Base-by-base conservation (phyloP, 139 green algal genomes). In the Zygnema circumcarinatum region DNA sequence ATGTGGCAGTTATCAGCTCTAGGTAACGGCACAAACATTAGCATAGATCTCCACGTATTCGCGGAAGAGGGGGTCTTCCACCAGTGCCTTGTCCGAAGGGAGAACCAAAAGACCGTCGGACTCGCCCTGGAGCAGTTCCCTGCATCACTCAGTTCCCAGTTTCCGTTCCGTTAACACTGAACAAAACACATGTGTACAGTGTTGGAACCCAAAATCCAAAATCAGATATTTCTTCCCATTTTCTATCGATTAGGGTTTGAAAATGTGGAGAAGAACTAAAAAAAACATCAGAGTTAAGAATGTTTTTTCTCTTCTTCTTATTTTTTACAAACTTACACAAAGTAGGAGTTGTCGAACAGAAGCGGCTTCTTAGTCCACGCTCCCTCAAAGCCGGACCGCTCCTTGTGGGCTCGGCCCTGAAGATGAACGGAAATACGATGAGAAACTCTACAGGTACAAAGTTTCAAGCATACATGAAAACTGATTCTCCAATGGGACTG, bases 271-370 rank as follows among this genome's bases (percentile, higher is more conserved):
- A n/a, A n/a, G n/a, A n/a, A n/a, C n/a, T n/a, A n/a, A n/a, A n/a
- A n/a, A n/a, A n/a, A n/a, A n/a, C n/a, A n/a, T n/a, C n/a, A n/a
- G n/a, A n/a, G n/a, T n/a, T n/a, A n/a, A n/a, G n/a, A n/a, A n/a
- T n/a, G n/a, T n/a, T n/a, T n/a, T n/a, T n/a, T n/a, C n/a, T n/a
- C n/a, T n/a, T n/a, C n/a, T n/a, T n/a, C n/a, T n/a, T n/a, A n/a
- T n/a, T n/a, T n/a, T n/a, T n/a, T n/a, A n/a, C n/a, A n/a, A n/a
- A 81, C 89, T 92, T 80, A 85, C 85, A 76, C 20, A 40, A 91
- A 93, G 90, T 93, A 93, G 33, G 35, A 39, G 90, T 93, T 93
- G 83, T 93, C 85, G 40, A 93, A 93, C 47, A 85, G 84, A 38
- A 93, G 90, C 25, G 91, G 90, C 21, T 87, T 40, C n/a, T 74